phyloP scores from a whole-genome alignment of 352 stramenopile species.

The Phytophthora cajani region DNA sequence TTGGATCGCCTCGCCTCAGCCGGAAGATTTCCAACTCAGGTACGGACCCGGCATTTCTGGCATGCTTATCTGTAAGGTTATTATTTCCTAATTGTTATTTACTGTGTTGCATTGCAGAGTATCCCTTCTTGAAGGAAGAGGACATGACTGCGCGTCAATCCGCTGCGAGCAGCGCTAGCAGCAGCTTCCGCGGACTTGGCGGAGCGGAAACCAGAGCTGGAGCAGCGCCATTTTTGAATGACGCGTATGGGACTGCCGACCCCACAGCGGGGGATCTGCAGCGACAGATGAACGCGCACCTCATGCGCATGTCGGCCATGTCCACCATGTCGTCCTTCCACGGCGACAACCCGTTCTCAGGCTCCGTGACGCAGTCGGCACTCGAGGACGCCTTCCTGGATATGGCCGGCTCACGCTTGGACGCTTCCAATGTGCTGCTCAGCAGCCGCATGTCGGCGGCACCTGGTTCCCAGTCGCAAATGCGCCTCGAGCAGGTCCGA shows the following conservation, averaged over 20 bases:
- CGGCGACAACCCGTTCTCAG: constrained; percentile 63
- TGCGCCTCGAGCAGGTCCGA: constrained; percentile 36
- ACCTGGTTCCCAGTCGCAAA: constrained; percentile 33
- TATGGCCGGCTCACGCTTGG: constrained; percentile 80
- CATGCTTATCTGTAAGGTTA: not conserved
- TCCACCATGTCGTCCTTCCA: constrained; percentile 66
- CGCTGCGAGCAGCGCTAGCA: constrained; percentile 30
- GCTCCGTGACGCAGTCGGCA: constrained; percentile 80
- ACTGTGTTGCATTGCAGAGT: constrained; percentile 41
- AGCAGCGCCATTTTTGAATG: constrained; percentile 34
- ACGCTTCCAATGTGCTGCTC: constrained; percentile 77
- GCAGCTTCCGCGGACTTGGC: constrained; percentile 20
- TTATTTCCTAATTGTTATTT: constrained; percentile 1
- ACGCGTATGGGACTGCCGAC: constrained; percentile 35
- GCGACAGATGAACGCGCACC: constrained; percentile 56
- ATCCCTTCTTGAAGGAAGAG: constrained; percentile 74
- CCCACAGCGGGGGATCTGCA: constrained; percentile 40
- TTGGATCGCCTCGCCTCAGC: constrained; percentile 63
- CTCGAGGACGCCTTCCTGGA: constrained; percentile 88
- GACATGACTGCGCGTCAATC: constrained; percentile 41
- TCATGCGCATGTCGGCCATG: constrained; percentile 63
- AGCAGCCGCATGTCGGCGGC: constrained; percentile 53
- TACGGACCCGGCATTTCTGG: constrained; percentile 14
- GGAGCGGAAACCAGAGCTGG: constrained; percentile 15
- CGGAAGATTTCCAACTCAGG: constrained; percentile 72